Conservation (phyloP, 2,329 filamentous ascomycete species). For the Fusarium nisikadoi region DNA sequence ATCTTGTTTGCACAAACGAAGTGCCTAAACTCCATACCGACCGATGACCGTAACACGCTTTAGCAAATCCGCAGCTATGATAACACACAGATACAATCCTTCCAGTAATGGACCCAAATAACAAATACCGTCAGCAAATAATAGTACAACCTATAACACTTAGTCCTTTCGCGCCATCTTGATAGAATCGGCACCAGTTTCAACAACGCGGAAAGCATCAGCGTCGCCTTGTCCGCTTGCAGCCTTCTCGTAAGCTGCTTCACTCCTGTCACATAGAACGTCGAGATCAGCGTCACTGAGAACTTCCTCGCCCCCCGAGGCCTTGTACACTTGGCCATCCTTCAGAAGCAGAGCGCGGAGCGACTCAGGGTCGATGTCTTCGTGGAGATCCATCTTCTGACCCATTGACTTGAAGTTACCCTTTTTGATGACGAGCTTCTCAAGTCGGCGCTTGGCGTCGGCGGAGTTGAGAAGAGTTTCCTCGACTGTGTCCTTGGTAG, state of each 20-base stretch:
- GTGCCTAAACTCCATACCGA: not conserved
- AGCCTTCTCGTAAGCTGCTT: constrained; percentile 73
- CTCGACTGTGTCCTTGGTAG: constrained; percentile 92
- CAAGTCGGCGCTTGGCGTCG: constrained; percentile 89
- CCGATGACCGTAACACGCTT: not conserved
- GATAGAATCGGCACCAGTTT: constrained; percentile 72
- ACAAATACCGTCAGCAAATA: not conserved
- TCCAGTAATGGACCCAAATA: not conserved
- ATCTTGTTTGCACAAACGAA: not conserved
- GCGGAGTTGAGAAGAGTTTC: constrained; percentile 87
- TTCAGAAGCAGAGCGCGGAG: constrained; percentile 72
- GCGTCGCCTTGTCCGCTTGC: constrained; percentile 81
- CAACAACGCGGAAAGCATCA: constrained; percentile 79
- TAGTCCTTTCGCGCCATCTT: constrained; percentile 48
- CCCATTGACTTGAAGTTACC: constrained; percentile 80
- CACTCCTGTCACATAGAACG: constrained; percentile 79
- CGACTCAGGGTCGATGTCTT: constrained; percentile 68
- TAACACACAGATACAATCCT: not conserved
- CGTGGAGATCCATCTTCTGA: constrained; percentile 66
- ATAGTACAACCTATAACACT: not conserved
- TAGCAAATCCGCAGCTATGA: constrained; percentile 1
- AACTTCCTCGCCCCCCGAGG: constrained; percentile 70
- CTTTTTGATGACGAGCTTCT: constrained; percentile 96
- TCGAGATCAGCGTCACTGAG: constrained; percentile 81
- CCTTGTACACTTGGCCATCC: constrained; percentile 75